Evolutionary conservation across 352 stramenopile species (phyloP), one percentile per base, ranked within the genome.

Genomic region (Lagenidium giganteum): DNA sequence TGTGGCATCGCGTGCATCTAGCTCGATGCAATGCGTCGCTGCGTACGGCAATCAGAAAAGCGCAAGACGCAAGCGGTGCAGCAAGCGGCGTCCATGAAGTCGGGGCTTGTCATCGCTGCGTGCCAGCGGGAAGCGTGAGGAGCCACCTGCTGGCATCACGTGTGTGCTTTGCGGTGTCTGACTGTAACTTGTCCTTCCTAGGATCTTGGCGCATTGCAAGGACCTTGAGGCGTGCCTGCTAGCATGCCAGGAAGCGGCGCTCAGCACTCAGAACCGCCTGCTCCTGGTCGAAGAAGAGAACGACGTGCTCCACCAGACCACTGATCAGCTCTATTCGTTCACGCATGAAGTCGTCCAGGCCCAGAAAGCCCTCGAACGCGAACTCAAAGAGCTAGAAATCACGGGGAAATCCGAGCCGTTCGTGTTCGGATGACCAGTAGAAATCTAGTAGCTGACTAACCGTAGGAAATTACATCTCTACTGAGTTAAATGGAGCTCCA

Each of bases 91-190:
- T 20, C 37, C 43, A 49, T 2, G 39, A 58, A 16, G 37, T 51
- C 17, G 50, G 51, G 69, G 13, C 47, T 87, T 25, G 64, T 84
- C n/a, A 16, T 74, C 40, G 70, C 82, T 40, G 57, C 61, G 21
- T 80, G 67, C 25, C 70, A 83, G 45, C 70, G 73, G 27, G 61
- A 67, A 45, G 67, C 78, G 70, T 85, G n/a, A n/a, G n/a, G n/a
- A n/a, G n/a, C n/a, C n/a, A n/a, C n/a, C n/a, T n/a, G n/a, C n/a
- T n/a, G n/a, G n/a, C n/a, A n/a, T n/a, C n/a, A 59, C 49, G 64
- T 55, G 6, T 21, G 12, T 36, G 12, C 3, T 16, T 7, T 25
- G 4, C 20, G 6, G 25, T 12, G 3, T 37, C 42, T 5, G 3
- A 22, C 14, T 12, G 21, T 25, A 13, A 18, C 9, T 17, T 28